A percentile compares a stretch with the other conserved stretches of the same genome.
phyloP scores from a whole-genome alignment of 352 stramenopile species.

The Globisporangium ultimum region DNA sequence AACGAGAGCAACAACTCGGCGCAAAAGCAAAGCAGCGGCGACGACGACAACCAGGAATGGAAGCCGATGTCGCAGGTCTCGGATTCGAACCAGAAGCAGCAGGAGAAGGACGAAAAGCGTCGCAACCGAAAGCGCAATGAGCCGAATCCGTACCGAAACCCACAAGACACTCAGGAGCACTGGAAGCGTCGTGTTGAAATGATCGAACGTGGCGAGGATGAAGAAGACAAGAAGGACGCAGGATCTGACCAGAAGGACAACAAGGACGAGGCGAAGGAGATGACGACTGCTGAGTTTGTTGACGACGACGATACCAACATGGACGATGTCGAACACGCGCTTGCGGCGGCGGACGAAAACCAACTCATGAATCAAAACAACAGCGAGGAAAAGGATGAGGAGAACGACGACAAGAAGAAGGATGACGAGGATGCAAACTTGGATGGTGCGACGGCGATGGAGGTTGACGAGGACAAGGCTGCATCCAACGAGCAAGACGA shows the following conservation, averaged over 20 bases:
- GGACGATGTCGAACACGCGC: slow-evolving; percentile 60
- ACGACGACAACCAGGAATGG: slow-evolving; percentile 59
- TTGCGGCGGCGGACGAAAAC: slow-evolving; percentile 66
- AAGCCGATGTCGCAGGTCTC: slow-evolving; percentile 48
- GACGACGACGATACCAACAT: slow-evolving; percentile 63
- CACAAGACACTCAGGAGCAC: slow-evolving; percentile 94
- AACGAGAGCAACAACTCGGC: slow-evolving; percentile 51
- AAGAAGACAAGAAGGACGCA: slow-evolving; percentile 35
- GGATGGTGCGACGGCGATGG: slow-evolving; percentile 50
- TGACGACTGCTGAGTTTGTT: slow-evolving; percentile 63
- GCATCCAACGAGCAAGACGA: slow-evolving; percentile 32
- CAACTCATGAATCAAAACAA: slow-evolving; percentile 55
- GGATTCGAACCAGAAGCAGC: slow-evolving; percentile 28
- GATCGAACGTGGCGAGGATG: slow-evolving; percentile 49
- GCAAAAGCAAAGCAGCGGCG: slow-evolving; percentile 46
- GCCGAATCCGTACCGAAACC: slow-evolving; percentile 95
- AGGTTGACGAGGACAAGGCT: slow-evolving; percentile 61
- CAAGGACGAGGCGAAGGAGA: slow-evolving; percentile 29
- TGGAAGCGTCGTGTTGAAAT: slow-evolving; percentile 96
- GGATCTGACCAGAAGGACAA: slow-evolving; percentile 29
- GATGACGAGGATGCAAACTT: slow-evolving; percentile 23
- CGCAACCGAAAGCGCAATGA: slow-evolving; percentile 68
- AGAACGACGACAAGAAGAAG: slow-evolving; percentile 46
- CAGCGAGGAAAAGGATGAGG: slow-evolving; percentile 50
- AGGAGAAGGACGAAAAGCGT: slow-evolving; percentile 67